Evolutionary conservation across 2,329 filamentous ascomycete species (phyloP).

Genomic region (Epichloe bromicola): DNA sequence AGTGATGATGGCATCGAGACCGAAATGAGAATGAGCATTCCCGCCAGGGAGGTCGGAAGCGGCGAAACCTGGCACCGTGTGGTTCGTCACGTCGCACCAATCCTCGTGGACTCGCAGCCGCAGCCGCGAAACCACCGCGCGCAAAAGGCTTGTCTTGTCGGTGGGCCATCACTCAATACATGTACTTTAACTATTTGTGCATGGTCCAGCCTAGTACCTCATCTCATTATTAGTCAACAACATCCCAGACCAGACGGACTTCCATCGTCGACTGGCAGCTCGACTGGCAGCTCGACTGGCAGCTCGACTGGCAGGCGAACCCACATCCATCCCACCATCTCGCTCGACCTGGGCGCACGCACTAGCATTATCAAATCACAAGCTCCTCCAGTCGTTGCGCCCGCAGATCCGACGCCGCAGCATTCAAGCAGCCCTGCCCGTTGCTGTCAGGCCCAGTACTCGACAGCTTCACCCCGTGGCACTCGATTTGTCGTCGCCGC

Average conservation of each 20-base stretch:
- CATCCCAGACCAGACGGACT: neutral
- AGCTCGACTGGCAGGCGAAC: neutral
- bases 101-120: neutral
- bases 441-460: neutral
- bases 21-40: too few species aligned
- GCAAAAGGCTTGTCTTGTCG: too few species aligned
- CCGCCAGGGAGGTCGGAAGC: slow-evolving; percentile 1
- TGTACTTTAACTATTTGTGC: too few species aligned
- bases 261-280: too few species aligned
- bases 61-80: slow-evolving; percentile 4
- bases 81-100: neutral
- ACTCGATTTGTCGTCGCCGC: neutral
- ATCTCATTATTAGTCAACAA: too few species aligned
- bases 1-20: too few species aligned
- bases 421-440: neutral
- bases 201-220: too few species aligned
- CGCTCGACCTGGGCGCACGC: neutral
- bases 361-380: slow-evolving; percentile 2
- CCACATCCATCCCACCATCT: slow-evolving; percentile 1
- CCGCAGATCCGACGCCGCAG: neutral
- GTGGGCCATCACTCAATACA: too few species aligned
- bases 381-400: neutral
- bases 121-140: neutral
- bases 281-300: too few species aligned
- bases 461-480: neutral